Base-by-base conservation (phyloP, 495 filamentous ascomycete genomes). In the Hypoxylon lienhwacheense region DNA sequence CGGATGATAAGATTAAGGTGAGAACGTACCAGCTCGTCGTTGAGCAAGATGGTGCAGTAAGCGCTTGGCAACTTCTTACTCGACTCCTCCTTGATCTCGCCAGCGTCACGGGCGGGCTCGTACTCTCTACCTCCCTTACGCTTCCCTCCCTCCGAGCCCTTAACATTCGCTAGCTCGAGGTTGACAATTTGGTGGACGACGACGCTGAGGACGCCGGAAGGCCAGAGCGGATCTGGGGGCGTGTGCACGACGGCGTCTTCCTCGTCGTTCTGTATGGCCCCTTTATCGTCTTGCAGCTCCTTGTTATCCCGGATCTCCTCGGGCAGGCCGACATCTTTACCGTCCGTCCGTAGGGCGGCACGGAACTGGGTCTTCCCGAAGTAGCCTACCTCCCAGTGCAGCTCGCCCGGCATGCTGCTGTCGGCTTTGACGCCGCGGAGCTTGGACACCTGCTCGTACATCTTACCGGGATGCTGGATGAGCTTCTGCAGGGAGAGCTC, bases 331-430 rank as follows among this genome's bases (percentile, higher is more conserved):
- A 78, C 76, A 65, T 96, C 84, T 72, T 89, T 88, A 28, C 92
- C 92, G 68, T 95, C 87, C 3, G 89, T 95, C 5, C 88, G 76
- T 29, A 97, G 74, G 19, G 89, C 91, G 24, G 83, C 77, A 21
- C 92, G 77, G 70, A 96, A 86, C 50, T 89, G 81, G 3, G 92
- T 88, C 73, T 96, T 96, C 46, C 83, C 83, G 47, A 96, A 97
- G 70, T 85, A 97, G 5, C 91, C 91, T 33, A 97, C 90, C 66
- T 96, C 92, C 92, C 92, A 97, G 66, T 92, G 85, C 17, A 97
- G 75, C 64, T 96, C 84, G 39, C 92, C 92, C 0, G 92, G 92
- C 91, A 97, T 97, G 46, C 81, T 81, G 57, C 82, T 91, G 32
- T 83, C 91, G 31, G 88, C 83, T 44, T 91, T 86, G 65, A 91